A percentile compares a stretch with the other conserved stretches of the same genome.
These are phyloP conservation scores for Exophiala oligosperma DNA, from an alignment of 2,329 filamentous ascomycete species.

Conservation along the genomic window DNA sequence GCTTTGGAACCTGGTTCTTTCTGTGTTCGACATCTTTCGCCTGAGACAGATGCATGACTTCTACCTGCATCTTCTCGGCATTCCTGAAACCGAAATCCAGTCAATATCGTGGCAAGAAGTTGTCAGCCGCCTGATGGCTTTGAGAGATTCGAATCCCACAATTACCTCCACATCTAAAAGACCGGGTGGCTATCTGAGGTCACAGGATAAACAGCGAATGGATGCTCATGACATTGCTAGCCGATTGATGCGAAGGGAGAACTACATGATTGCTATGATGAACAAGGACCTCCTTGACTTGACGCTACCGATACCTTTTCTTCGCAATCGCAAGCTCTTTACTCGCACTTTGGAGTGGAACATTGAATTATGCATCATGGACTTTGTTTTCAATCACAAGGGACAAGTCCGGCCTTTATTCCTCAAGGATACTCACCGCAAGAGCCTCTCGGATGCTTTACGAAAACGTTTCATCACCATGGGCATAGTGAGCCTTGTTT, in stretches of 20 bases:
- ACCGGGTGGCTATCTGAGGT: constrained; percentile 66
- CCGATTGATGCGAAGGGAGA: constrained; percentile 91
- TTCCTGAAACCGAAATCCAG: constrained; percentile 85
- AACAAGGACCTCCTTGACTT: constrained; percentile 95
- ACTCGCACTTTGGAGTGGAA: constrained; percentile 92
- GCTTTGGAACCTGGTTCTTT: constrained; percentile 75
- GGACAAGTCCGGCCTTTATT: constrained; percentile 87
- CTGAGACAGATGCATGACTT: constrained; percentile 81
- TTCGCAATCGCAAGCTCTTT: constrained; percentile 77
- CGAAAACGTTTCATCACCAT: constrained; percentile 77
- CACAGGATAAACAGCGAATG: constrained; percentile 87
- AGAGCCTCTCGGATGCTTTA: constrained; percentile 74
- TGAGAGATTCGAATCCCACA: constrained; percentile 83
- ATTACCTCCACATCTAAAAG: constrained; percentile 66
- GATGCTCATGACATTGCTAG: constrained; percentile 98
- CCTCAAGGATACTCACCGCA: constrained; percentile 77
- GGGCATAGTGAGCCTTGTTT: constrained; percentile 80
- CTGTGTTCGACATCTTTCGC: constrained; percentile 70
- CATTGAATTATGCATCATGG: constrained; percentile 82
- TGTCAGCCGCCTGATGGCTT: constrained; percentile 77
- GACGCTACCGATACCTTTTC: constrained; percentile 79
- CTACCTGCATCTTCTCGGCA: constrained; percentile 77
- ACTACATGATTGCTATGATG: constrained; percentile 94
- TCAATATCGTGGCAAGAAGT: constrained; percentile 93
- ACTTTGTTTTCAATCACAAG: constrained; percentile 88